Base-by-base conservation (phyloP, 352 stramenopile species). In the Globisporangium polare region DNA sequence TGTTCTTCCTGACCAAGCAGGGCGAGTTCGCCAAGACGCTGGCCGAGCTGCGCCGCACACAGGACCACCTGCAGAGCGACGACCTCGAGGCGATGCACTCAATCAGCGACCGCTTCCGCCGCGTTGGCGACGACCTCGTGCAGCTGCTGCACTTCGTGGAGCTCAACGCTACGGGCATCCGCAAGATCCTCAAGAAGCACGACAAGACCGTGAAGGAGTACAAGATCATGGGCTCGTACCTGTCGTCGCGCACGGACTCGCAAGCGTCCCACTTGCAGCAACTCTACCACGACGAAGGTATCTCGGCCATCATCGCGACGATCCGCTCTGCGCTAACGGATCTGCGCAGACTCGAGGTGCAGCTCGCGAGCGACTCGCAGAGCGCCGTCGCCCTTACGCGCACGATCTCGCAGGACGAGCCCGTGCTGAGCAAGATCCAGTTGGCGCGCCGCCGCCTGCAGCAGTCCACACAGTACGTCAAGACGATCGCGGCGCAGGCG, bases 161-260 rank as follows among this genome's bases (percentile, higher is more conserved):
- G 68, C 77, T 96, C 33, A 96, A 96, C 64, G 82, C 85, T 18
- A 94, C 84, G 31, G 86, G 85, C 22, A 87, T 96, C 58, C 83
- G 87, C 53, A 96, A 96, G 69, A 96, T 96, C 68, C 78, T 93
- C 49, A 96, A 96, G 63, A 96, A 96, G 67, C 86, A 93, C 65
- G 83, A 93, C 74, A 94, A 94, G 65, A 82, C 83, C 18, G 73
- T 92, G 59, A 90, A 92, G 52, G 77, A 84, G 60, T 70, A 78
- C 71, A 94, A 92, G 71, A 94, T 94, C 65, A 93, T 90, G 75
- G 83, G 82, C 59, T 86, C 85, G 53, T 94, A 94, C 68, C 66
- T 94, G 51, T 90, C 75, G 10, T 91, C 83, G 29, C 77, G 86
- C 58, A 86, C 83, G 22, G 83, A 93, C 66, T 90, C 86, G 50